phyloP scores from a whole-genome alignment of 306 rosid genomes.

The Rubus parviflorus region DNA sequence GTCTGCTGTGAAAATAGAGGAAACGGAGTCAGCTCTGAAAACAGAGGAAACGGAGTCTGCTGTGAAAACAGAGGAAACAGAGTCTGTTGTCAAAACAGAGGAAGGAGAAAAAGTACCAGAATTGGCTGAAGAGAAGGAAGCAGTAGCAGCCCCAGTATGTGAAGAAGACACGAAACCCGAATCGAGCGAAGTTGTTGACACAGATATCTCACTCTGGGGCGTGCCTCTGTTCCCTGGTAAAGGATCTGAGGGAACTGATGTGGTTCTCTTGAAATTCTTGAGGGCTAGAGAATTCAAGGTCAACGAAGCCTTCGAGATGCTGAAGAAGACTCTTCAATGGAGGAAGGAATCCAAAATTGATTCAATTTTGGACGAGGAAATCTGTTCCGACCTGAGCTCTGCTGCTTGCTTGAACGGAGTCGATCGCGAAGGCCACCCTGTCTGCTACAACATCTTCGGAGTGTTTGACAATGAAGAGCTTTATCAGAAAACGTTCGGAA shows the following conservation, averaged over 20 bases:
- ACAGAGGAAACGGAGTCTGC: not conserved
- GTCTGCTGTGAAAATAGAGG: not conserved
- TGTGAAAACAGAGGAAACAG: not conserved
- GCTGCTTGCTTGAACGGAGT: slow-evolving; percentile 59
- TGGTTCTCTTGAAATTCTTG: slow-evolving; percentile 68
- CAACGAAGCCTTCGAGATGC: slow-evolving; percentile 65
- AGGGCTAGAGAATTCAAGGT: slow-evolving; percentile 90
- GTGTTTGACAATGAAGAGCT: slow-evolving; percentile 65
- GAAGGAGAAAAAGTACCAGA: not conserved
- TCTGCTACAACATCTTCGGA: slow-evolving; percentile 83
- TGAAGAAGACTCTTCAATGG: slow-evolving; percentile 70
- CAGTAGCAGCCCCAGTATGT: not conserved
- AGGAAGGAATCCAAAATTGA: slow-evolving; percentile 67
- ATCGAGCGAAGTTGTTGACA: not conserved
- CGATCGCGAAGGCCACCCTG: slow-evolving; percentile 71
- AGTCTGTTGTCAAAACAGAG: not conserved
- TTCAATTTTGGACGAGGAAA: slow-evolving; percentile 53
- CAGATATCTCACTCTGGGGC: slow-evolving; percentile 70
- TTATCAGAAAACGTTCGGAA: slow-evolving; percentile 67
- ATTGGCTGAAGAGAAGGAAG: not conserved
- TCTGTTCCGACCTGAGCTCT: slow-evolving; percentile 52
- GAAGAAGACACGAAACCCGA: slow-evolving; percentile 1
- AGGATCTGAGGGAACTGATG: slow-evolving; percentile 65
- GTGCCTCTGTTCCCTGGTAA: slow-evolving; percentile 53
- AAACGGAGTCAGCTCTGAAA: not conserved